Evolutionary conservation across 106 monocot genomes (phyloP).

Genomic region (Hemerocallis citrina): DNA sequence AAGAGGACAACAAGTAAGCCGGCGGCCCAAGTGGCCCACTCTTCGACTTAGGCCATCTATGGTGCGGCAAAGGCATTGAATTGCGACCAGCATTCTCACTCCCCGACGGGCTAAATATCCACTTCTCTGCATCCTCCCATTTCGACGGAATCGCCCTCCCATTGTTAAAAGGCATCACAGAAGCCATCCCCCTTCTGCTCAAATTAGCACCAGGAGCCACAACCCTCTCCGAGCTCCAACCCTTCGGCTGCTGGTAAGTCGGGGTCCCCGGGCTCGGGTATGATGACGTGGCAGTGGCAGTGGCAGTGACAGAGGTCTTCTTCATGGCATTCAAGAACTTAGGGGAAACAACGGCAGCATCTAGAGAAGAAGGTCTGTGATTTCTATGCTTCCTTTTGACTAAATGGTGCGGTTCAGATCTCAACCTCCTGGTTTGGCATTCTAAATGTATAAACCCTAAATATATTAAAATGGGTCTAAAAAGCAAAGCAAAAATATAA

Average conservation of each 20-base stretch:
- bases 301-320: slow-evolving; percentile 18
- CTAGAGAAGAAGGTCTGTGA: slow-evolving; percentile 34
- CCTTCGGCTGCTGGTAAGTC: slow-evolving; percentile 36
- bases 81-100: slow-evolving; percentile 25
- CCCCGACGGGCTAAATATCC: slow-evolving; percentile 82
- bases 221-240: slow-evolving; percentile 73
- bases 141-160: slow-evolving; percentile 78
- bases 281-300: slow-evolving; percentile 13
- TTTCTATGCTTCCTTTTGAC: slow-evolving; percentile 12
- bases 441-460: slow-evolving; percentile 17
- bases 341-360: slow-evolving; percentile 50
- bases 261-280: slow-evolving; percentile 58
- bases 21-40: slow-evolving; percentile 79
- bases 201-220: slow-evolving; percentile 45
- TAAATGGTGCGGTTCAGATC: slow-evolving; percentile 24
- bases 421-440: slow-evolving; percentile 42
- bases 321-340: slow-evolving; percentile 28
- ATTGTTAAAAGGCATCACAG: slow-evolving; percentile 43
- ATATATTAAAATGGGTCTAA: neutral
- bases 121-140: slow-evolving; percentile 98
- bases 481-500: neutral
- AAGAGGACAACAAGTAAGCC: slow-evolving; percentile 17
- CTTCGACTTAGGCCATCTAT: slow-evolving; percentile 77
- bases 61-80: slow-evolving; percentile 22
- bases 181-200: slow-evolving; percentile 26